Base-by-base conservation (phyloP, 305 asterid species). In the Ruellia speciosa region DNA sequence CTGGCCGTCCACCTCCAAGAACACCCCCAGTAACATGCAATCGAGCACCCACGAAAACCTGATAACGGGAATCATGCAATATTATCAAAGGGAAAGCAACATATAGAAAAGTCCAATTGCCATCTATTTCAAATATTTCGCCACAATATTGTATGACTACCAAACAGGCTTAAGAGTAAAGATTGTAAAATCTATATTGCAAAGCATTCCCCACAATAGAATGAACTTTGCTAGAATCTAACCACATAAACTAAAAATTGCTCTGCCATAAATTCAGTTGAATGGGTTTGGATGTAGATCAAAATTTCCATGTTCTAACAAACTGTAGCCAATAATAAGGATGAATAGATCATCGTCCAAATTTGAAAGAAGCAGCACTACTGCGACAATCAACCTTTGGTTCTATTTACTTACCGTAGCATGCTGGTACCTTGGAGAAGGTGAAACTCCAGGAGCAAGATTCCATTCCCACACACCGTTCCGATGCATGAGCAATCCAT, bases 381-480 rank as follows among this genome's bases (percentile, higher is more conserved):
- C n/a, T n/a, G n/a, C n/a, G 3, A 24, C 31, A 24, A 24, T 24
- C 31, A 12, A 2, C 14, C 14, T 6, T 6, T 4, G 2, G 47
- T 24, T 24, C 31, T 24, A 24, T 24, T 24, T 24, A 79, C 96
- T 81, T 79, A 93, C 97, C 72, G 97, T 84, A 55, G 99, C 99
- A 82, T 93, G 99, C 74, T 93, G 96, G 79, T 93, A 93, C 72
- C 97, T 84, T 17, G 96, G 74, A 1, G 99, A 84, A 67, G 99
- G 97, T 59, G 97, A 86, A 55, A 93, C 94, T 66, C 99, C 99
- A 39, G 99, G 99, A 53, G 99, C 97, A 65, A 86, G 95, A 67
- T 97, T 93, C 99, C 99, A 93, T 68, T 93, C 99, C 99, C 99
- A 93, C 52, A 80, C 77, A 37, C 97, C 99, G 80, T 79, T 93